Conservation (phyloP, 768 basidiomycete genomes). For the Kwoniella mangroviensis region DNA sequence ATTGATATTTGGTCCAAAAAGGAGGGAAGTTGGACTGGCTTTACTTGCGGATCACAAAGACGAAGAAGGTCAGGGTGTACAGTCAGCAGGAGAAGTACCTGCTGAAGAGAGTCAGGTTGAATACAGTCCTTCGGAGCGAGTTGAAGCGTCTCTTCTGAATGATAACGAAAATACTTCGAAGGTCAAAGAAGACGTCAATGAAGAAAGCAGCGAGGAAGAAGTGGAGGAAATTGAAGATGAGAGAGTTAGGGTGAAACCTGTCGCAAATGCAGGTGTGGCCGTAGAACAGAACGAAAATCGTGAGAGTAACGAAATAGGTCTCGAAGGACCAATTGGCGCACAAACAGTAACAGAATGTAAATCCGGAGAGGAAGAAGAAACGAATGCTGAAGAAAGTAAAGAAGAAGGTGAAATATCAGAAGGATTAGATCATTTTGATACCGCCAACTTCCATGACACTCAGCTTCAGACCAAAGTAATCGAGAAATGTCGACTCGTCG, state of each 20-base stretch:
- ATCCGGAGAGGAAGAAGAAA: neutral
- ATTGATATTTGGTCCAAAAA: conserved; percentile 5
- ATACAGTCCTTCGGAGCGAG: too few relatives aligned
- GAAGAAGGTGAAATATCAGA: conserved; percentile 5
- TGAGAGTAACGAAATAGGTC: too few relatives aligned
- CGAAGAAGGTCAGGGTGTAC: neutral
- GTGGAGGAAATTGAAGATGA: conserved; percentile 9
- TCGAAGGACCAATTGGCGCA: too few relatives aligned
- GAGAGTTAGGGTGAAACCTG: neutral
- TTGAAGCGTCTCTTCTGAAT: too few relatives aligned
- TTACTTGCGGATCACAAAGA: neutral
- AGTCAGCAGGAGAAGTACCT: too few relatives aligned
- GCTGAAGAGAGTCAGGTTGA: too few relatives aligned
- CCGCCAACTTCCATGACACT: too few relatives aligned
- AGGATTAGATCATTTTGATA: neutral
- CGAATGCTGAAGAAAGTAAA: neutral
- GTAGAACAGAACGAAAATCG: neutral
- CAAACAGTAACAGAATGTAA: too few relatives aligned
- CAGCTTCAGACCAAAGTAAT: neutral
- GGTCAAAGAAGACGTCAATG: neutral
- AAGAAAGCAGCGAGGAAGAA: neutral
- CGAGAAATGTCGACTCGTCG: neutral
- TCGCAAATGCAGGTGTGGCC: neutral
- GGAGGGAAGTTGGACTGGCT: neutral
- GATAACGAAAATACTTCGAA: too few relatives aligned